Percentiles rank a stretch among this genome's conserved stretches.
phyloP scores from a whole-genome alignment of 1,139 yeast species.

The Candida sojae region DNA sequence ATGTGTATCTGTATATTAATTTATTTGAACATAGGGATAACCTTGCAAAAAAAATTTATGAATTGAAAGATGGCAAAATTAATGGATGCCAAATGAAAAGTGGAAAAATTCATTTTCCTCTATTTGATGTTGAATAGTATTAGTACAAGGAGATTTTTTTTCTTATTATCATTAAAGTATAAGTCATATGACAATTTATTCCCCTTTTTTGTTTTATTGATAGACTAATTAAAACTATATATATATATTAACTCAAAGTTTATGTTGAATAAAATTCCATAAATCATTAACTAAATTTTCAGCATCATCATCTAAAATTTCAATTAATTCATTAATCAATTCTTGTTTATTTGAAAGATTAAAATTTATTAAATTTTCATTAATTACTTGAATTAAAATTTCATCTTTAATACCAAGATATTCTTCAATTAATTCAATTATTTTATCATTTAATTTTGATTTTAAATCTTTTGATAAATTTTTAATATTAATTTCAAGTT shows the following conservation, averaged over 20 bases:
- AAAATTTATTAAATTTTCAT: constrained; percentile 34
- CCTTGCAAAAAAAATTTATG: not conserved
- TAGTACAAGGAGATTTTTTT: too few species aligned
- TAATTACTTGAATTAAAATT: constrained; percentile 45
- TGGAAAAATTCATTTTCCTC: too few species aligned
- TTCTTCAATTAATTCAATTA: constrained; percentile 48
- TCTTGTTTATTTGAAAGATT: constrained; percentile 28
- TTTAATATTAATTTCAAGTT: constrained; percentile 9
- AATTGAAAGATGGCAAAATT: too few species aligned
- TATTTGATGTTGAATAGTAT: too few species aligned
- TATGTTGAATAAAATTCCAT: constrained; percentile 22
- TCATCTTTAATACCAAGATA: constrained; percentile 56
- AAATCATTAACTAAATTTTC: constrained; percentile 41
- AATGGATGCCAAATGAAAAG: too few species aligned
- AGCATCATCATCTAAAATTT: constrained; percentile 61
- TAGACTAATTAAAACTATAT: too few species aligned
- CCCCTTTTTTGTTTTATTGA: too few species aligned
- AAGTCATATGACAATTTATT: too few species aligned
- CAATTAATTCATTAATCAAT: constrained; percentile 46
- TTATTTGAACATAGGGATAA: too few species aligned
- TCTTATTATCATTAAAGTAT: too few species aligned
- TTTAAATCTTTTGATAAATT: constrained; percentile 18
- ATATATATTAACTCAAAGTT: not conserved
- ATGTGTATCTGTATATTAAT: too few species aligned
- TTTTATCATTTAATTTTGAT: constrained; percentile 28